Evolutionary conservation across 108 stramenopile species (phyloP), one percentile per base, ranked within the genome.

Genomic region (Fistulifera solaris): DNA sequence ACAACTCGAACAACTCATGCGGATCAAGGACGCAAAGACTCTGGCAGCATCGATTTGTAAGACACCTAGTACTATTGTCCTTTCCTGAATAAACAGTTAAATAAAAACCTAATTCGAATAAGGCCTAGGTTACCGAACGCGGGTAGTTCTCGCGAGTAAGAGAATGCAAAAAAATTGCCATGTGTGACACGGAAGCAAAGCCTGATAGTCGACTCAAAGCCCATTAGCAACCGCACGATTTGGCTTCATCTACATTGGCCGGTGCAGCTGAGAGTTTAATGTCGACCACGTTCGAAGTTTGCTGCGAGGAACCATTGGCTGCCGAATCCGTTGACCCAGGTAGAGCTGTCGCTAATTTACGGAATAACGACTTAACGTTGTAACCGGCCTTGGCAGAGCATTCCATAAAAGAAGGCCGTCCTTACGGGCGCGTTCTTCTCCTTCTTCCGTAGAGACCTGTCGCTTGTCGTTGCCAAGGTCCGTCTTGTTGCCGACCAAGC

Each of bases 401-500:
- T 68, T 99, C 99, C 79, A 98, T 96, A 98, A 98, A 64, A 99
- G 73, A 16, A 97, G 68, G 12, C 83, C 89, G 61, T 98, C 94
- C 62, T 87, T 81, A 38, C 78, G 78, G 22, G 99, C 95, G 18
- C 87, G 85, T 54, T 96, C 95, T 60, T 96, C 94, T 25, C 97
- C 99, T 64, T 99, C 99, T 58, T 98, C 99, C 14, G 90, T 94
- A 47, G 76, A 69, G 17, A 96, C 89, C 74, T 96, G 92, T 62
- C 99, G 78, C 65, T 95, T 92, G 57, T 97, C 97, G 66, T 92
- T 92, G 13, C 89, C 87, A 21, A 97, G 71, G 68, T 99, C 99
- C 14, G 96, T 98, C 77, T 99, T 99, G 67, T 99, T 99, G 38
- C 97, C 99, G 18, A 98, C 99, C 13, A 99, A 63, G 63, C 96